These are phyloP conservation scores for Aspergillus puulaauensis DNA, from an alignment of 2,329 filamentous ascomycete genomes.

Conservation along the genomic window DNA sequence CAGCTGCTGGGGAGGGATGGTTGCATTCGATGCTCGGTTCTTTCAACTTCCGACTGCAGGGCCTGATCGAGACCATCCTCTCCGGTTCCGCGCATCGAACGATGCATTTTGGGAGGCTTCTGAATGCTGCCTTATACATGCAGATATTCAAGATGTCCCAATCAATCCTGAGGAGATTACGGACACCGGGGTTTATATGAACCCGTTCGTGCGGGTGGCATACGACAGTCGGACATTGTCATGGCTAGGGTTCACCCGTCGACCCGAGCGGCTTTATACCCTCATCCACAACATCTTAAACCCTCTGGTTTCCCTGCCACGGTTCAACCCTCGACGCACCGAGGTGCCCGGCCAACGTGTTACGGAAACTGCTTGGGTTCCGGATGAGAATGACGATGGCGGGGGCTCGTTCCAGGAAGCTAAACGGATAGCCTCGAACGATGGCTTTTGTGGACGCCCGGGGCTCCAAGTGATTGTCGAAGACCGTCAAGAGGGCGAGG, in stretches of 20 bases:
- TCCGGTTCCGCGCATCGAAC: slow-evolving; percentile 58
- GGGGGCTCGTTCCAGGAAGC: slow-evolving; percentile 42
- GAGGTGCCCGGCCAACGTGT: slow-evolving; percentile 57
- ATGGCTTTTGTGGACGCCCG: slow-evolving; percentile 47
- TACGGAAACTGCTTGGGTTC: slow-evolving; percentile 43
- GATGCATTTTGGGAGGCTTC: slow-evolving; percentile 64
- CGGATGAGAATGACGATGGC: slow-evolving; percentile 25
- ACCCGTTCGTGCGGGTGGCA: slow-evolving; percentile 71
- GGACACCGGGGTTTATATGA: slow-evolving; percentile 67
- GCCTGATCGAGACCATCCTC: slow-evolving; percentile 30
- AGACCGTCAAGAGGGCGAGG: slow-evolving; percentile 41
- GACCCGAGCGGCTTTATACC: slow-evolving; percentile 65
- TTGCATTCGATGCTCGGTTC: slow-evolving; percentile 48
- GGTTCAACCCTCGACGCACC: slow-evolving; percentile 59
- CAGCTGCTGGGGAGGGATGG: slow-evolving; percentile 78
- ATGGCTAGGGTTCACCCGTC: slow-evolving; percentile 60
- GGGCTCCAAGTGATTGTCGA: slow-evolving; percentile 46
- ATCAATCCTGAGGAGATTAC: slow-evolving; percentile 31
- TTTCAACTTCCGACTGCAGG: slow-evolving; percentile 34
- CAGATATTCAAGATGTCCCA: slow-evolving; percentile 45
- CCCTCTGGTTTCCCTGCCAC: slow-evolving; percentile 56
- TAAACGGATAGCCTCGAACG: slow-evolving; percentile 40
- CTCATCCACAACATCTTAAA: slow-evolving; percentile 61
- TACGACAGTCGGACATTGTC: slow-evolving; percentile 60
- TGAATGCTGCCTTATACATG: slow-evolving; percentile 62